Evolutionary conservation across 139 green algal genomes (phyloP).

Genomic region (Closterium sp.): DNA sequence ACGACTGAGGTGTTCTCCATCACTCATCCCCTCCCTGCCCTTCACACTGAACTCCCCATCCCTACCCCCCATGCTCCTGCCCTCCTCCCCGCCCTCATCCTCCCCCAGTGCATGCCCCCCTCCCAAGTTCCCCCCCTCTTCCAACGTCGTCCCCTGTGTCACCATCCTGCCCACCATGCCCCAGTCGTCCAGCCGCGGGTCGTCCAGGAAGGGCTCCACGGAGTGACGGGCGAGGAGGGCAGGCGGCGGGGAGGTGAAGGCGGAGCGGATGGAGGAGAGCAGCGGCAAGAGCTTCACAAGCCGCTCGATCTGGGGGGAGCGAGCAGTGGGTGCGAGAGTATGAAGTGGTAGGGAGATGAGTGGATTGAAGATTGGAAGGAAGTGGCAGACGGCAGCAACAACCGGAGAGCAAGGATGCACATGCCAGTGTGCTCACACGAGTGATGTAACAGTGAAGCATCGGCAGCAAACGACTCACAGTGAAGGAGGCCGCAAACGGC

Average conservation of each 20-base stretch:
- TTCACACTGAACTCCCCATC: neutral
- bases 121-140: neutral
- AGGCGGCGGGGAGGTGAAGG: conserved; percentile 13
- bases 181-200: conserved; percentile 1
- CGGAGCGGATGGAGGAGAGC: conserved; percentile 12
- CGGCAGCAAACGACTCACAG: no score
- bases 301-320: conserved; percentile 9
- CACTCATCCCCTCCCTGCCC: neutral
- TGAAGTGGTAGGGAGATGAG: no score
- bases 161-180: neutral
- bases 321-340: neutral
- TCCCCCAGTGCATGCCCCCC: neutral
- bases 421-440: no score
- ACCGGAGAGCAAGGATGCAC: neutral
- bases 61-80: neutral
- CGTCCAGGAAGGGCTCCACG: conserved; percentile 21
- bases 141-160: neutral
- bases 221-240: conserved; percentile 9
- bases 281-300: conserved; percentile 14
- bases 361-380: neutral
- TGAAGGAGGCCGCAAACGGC: neutral
- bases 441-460: no score
- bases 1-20: neutral
- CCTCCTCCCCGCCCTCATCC: neutral
- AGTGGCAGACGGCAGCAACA: neutral